Conservation (phyloP, 495 filamentous ascomycete species). For the Bacidia rubella region DNA sequence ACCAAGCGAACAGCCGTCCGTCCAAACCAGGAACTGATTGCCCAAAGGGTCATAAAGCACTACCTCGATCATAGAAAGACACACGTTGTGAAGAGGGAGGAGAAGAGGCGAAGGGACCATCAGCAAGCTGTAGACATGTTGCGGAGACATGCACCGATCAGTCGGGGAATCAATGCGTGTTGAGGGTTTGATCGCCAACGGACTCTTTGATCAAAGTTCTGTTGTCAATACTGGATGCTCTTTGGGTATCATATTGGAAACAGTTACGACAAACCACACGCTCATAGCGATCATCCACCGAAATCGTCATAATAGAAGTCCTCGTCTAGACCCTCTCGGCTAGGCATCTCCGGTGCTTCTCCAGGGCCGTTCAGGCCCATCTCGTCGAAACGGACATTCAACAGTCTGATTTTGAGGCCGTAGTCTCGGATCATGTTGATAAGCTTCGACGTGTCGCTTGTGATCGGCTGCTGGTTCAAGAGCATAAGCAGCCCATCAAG, state of each 20-base stretch:
- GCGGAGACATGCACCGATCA: neutral
- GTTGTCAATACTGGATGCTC: neutral
- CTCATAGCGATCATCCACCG: slow-evolving; percentile 24
- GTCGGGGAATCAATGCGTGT: neutral
- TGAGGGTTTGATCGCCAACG: too few relatives aligned
- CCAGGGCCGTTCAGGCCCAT: slow-evolving; percentile 28
- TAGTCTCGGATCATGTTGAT: slow-evolving; percentile 76
- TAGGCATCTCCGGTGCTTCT: slow-evolving; percentile 32
- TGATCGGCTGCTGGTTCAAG: slow-evolving; percentile 88
- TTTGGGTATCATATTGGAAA: neutral
- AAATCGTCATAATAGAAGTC: slow-evolving; percentile 43
- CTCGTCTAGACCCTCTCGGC: slow-evolving; percentile 38
- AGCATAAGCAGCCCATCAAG: slow-evolving; percentile 92
- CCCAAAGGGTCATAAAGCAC: neutral
- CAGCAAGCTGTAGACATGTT: neutral
- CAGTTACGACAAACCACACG: neutral
- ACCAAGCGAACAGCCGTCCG: too few relatives aligned
- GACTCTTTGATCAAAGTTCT: too few relatives aligned
- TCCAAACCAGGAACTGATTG: neutral
- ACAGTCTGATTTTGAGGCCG: slow-evolving; percentile 78
- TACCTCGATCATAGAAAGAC: neutral
- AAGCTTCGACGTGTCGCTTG: slow-evolving; percentile 83
- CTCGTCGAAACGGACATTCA: slow-evolving; percentile 85
- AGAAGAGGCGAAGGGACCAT: neutral
- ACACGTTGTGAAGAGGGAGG: neutral